Evolutionary conservation across 2,329 filamentous ascomycete genomes (phyloP).

Genomic region (Gliomastix tumulicola): DNA sequence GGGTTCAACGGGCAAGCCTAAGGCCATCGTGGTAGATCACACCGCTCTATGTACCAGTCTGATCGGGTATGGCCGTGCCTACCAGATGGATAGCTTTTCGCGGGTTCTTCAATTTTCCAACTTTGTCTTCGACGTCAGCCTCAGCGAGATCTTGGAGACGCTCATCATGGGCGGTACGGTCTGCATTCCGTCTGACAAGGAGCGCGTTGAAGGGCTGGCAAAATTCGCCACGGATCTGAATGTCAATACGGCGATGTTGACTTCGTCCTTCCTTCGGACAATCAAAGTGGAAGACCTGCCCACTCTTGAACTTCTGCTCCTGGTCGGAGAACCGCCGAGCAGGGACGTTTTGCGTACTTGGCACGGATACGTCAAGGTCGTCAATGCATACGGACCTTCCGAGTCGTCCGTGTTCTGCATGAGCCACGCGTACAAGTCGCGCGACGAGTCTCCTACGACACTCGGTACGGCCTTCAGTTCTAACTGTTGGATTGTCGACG

Average conservation of each 20-base stretch:
- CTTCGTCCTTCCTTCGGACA: not conserved
- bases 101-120: constrained; percentile 43
- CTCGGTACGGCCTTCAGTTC: constrained; percentile 5
- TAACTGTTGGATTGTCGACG: constrained; percentile 6
- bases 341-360: constrained; percentile 5
- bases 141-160: constrained; percentile 37
- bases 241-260: not conserved
- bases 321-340: constrained; percentile 4
- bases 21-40: constrained; percentile 12
- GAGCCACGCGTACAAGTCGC: constrained; percentile 1
- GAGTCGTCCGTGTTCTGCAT: constrained; percentile 4
- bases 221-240: not conserved
- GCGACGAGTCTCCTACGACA: not conserved
- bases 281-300: not conserved
- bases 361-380: constrained; percentile 2
- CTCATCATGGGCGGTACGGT: constrained; percentile 34
- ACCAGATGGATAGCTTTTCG: constrained; percentile 36
- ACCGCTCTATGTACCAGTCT: constrained; percentile 3
- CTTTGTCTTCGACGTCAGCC: constrained; percentile 37
- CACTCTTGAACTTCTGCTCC: constrained; percentile 1
- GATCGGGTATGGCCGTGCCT: constrained; percentile 10
- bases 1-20: constrained; percentile 12
- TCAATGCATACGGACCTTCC: constrained; percentile 5
- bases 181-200: constrained; percentile 27
- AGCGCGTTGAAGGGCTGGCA: not conserved